A percentile compares a stretch with the other conserved stretches of the same genome.
Evolutionary conservation across 2,329 filamentous ascomycete genomes (phyloP).

Genomic region (Nemania sp.): DNA sequence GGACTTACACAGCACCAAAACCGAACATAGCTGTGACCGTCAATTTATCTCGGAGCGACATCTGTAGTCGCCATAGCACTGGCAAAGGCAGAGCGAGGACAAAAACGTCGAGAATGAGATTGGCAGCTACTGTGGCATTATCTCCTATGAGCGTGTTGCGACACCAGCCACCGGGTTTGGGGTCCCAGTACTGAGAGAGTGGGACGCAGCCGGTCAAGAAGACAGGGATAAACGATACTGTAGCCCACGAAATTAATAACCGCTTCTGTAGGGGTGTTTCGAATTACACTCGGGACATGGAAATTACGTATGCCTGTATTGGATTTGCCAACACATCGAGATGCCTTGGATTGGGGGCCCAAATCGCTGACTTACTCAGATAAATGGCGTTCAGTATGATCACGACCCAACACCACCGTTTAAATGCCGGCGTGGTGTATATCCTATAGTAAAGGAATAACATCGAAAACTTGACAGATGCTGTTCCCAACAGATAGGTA

Average conservation of each 20-base stretch:
- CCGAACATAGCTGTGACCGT: conserved; percentile 40
- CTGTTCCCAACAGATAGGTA: conserved; percentile 36
- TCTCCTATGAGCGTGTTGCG: conserved; percentile 36
- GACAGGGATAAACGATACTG: conserved; percentile 37
- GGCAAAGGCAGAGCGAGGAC: conserved; percentile 47
- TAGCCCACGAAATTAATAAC: neutral
- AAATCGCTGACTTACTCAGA: conserved; percentile 25
- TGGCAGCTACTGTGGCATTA: conserved; percentile 32
- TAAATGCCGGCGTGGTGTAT: conserved; percentile 36
- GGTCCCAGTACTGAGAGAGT: conserved; percentile 39
- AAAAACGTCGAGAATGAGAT: conserved; percentile 38
- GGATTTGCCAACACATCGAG: no score
- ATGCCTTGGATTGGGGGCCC: no score
- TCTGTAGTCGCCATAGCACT: conserved; percentile 48
- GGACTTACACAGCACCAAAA: conserved; percentile 40
- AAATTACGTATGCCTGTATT: no score
- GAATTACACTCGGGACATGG: no score
- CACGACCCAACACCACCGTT: conserved; percentile 30
- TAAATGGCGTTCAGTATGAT: conserved; percentile 35
- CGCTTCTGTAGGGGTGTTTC: neutral
- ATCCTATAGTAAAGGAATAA: conserved; percentile 39
- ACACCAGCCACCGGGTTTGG: conserved; percentile 42
- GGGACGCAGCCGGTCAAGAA: conserved; percentile 40
- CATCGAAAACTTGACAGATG: conserved; percentile 40
- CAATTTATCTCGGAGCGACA: conserved; percentile 44